Conservation (phyloP, 2,329 filamentous ascomycete genomes). For the Trichoderma brevicompactum region DNA sequence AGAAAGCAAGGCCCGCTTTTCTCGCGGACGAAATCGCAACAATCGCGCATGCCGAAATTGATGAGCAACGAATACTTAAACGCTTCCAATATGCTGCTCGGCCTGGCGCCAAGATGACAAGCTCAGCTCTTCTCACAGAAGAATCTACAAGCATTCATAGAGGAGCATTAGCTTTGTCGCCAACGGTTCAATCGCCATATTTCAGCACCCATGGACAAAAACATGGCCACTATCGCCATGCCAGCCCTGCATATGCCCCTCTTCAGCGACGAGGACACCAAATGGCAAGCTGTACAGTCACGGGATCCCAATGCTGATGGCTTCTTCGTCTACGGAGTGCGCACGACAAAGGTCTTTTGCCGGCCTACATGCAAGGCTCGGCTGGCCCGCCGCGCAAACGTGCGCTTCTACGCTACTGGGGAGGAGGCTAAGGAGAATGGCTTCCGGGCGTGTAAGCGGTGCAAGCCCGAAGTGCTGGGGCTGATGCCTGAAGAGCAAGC, state of each 20-base stretch:
- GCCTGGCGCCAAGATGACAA: background rate
- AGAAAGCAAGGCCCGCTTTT: slow-evolving; percentile 39
- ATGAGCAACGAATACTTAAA: background rate
- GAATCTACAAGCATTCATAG: background rate
- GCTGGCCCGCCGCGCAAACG: slow-evolving; percentile 63
- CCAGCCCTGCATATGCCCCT: slow-evolving; percentile 16
- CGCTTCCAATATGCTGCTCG: background rate
- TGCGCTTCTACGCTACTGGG: slow-evolving; percentile 56
- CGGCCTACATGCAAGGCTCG: slow-evolving; percentile 64
- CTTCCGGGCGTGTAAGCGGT: slow-evolving; percentile 63
- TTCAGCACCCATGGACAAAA: background rate
- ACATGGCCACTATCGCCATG: background rate
- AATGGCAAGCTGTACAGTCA: slow-evolving; percentile 44
- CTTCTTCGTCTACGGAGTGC: slow-evolving; percentile 50
- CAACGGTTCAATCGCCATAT: no score
- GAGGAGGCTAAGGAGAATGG: slow-evolving; percentile 52
- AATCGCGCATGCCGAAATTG: background rate
- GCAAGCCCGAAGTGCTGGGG: slow-evolving; percentile 49
- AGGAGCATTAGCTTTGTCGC: background rate
- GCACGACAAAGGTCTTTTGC: slow-evolving; percentile 59
- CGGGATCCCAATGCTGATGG: slow-evolving; percentile 45
- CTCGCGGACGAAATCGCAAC: slow-evolving; percentile 11
- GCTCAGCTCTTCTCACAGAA: background rate
- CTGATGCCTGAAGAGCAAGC: slow-evolving; percentile 50
- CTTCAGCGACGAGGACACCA: slow-evolving; percentile 40